Conservation (phyloP, 371 early-diverging fungal species). For the Mucor velutinosus region DNA sequence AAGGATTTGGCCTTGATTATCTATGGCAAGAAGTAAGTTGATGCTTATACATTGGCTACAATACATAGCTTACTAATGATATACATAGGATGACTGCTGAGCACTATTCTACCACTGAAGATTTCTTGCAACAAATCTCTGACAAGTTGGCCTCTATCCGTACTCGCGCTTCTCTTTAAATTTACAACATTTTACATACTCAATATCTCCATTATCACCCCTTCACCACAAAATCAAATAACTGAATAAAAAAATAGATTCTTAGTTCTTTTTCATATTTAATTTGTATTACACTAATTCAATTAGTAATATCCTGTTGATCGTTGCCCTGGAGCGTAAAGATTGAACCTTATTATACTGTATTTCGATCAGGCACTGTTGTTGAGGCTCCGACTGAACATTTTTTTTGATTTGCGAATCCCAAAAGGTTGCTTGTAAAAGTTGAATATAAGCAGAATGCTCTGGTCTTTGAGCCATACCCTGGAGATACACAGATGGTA, state of each 20-base stretch:
- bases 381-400: neutral
- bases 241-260: conserved; percentile 1
- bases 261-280: neutral
- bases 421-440: no score
- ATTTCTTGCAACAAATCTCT: conserved; percentile 79
- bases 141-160: conserved; percentile 65
- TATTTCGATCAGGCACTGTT: neutral
- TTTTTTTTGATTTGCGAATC: neutral
- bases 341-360: neutral
- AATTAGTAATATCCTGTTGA: neutral
- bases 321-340: neutral
- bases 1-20: conserved; percentile 96
- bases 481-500: no score
- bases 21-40: conserved; percentile 78
- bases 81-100: conserved; percentile 58
- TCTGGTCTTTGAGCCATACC: no score
- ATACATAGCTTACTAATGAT: neutral
- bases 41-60: neutral
- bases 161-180: conserved; percentile 31
- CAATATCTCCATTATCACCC: neutral
- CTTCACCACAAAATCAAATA: neutral
- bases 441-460: no score
- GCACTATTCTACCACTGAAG: conserved; percentile 80
- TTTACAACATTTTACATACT: neutral
- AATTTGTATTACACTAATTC: neutral